A percentile compares a stretch with the other conserved stretches of the same genome.
These are phyloP conservation scores for Rubia tinctorum DNA, from an alignment of 305 asterid genomes.

Conservation along the genomic window DNA sequence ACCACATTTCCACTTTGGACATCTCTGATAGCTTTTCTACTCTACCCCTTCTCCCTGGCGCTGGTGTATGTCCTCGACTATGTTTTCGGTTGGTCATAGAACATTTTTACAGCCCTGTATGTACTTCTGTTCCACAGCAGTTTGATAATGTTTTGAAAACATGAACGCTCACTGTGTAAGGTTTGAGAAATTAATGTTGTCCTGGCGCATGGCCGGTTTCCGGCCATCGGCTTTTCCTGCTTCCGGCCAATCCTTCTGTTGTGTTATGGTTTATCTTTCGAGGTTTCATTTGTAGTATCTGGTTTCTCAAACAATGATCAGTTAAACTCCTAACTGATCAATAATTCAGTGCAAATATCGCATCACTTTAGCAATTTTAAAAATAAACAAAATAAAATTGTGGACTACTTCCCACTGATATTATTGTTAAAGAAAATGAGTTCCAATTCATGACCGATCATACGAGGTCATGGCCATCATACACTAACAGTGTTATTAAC, in stretches of 20 bases:
- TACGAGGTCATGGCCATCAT: no score
- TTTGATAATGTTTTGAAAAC: neutral
- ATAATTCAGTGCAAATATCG: no score
- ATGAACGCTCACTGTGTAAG: neutral
- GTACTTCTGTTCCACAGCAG: neutral
- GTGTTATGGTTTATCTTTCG: neutral
- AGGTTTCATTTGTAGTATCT: neutral
- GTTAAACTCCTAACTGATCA: neutral
- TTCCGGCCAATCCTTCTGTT: neutral
- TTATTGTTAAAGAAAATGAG: no score
- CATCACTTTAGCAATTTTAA: no score
- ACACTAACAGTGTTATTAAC: no score
- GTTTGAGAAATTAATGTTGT: neutral
- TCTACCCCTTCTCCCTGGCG: constrained; percentile 74
- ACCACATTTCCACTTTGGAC: constrained; percentile 93
- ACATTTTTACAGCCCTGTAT: neutral
- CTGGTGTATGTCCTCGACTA: constrained; percentile 89
- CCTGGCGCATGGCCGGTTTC: neutral
- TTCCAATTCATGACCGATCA: no score
- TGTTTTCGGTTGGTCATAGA: constrained; percentile 80
- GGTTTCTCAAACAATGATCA: neutral
- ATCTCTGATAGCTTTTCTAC: constrained; percentile 55
- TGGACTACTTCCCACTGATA: no score
- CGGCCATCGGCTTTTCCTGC: neutral
- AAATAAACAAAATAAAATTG: no score